Evolutionary conservation across 2,329 filamentous ascomycete species (phyloP), one percentile per base, ranked within the genome.

Genomic region (Talaromyces sp.): DNA sequence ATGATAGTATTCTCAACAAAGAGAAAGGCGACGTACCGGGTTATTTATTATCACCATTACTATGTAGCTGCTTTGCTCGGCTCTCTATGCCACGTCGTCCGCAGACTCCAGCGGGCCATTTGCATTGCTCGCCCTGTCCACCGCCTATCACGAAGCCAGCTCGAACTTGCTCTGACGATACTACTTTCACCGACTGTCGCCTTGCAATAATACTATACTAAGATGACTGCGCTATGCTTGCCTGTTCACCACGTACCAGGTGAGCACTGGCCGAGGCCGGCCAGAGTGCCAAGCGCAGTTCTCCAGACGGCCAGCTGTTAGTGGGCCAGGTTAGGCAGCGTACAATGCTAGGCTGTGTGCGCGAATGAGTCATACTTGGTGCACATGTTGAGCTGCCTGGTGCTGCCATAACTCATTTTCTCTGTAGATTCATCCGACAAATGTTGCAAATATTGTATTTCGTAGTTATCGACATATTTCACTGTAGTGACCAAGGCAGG

Each of bases 31-130:
- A 52, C 11, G 12, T n/a, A 3, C 24, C 21, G 12, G 14, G 3
- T 12, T 29, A 17, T 17, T 52, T 26, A 17, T 26, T 27, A 4
- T 51, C 19, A 38, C 38, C n/a, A 4, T 51, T 14, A 38, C 38
- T 12, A 38, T 57, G 41, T 54, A 50, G 55, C 52, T 21, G 31
- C 48, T 19, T 14, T 29, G 24, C 27, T 56, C 32, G 35, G 53
- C 48, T 53, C 21, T 29, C 54, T 26, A 31, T 60, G 59, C 59
- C 59, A 60, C 59, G 59, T 60, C 59, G 59, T 26, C 31, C 29
- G 27, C 54, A 50, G 27, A 50, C 48, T 41, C 32, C 56, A 54
- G 59, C 59, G 59, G 59, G 59, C 54, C 59, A 56, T 52, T 56
- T 50, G 29, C 21, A 24, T 10, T 21, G n/a, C 43, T 46, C 43